phyloP scores from a whole-genome alignment of 805 yeast genomes.

The Suhomyces sp. region DNA sequence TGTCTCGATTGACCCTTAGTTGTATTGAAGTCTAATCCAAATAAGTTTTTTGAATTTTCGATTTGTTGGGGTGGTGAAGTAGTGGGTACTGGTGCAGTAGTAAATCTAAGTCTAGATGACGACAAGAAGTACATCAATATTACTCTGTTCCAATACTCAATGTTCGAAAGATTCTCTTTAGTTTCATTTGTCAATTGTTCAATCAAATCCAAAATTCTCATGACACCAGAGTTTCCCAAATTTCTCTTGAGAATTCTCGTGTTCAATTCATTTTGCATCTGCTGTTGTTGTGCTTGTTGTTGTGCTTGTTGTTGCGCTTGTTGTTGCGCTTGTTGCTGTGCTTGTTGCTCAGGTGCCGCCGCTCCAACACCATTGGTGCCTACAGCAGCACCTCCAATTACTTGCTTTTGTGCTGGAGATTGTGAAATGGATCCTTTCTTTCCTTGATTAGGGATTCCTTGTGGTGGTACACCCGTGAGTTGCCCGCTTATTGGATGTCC shows the following conservation, averaged over 20 bases:
- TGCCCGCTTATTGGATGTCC: slow-evolving; percentile 2
- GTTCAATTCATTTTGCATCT: slow-evolving; percentile 28
- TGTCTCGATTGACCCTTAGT: slow-evolving; percentile 25
- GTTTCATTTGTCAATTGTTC: slow-evolving; percentile 39
- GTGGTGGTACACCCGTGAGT: neutral
- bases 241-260: slow-evolving; percentile 38
- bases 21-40: slow-evolving; percentile 7
- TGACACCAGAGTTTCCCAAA: slow-evolving; percentile 43
- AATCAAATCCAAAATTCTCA: slow-evolving; percentile 38
- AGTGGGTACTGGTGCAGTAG: slow-evolving; percentile 19
- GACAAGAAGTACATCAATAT: slow-evolving; percentile 34
- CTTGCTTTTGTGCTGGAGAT: neutral
- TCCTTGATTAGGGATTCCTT: neutral
- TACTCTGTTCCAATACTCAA: slow-evolving; percentile 39
- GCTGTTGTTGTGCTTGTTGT: slow-evolving; percentile 11
- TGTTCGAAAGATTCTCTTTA: slow-evolving; percentile 23
- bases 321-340: slow-evolving; percentile 1
- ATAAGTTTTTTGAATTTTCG: slow-evolving; percentile 3
- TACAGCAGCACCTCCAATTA: slow-evolving; percentile 1
- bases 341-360: neutral
- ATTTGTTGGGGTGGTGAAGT: slow-evolving; percentile 4
- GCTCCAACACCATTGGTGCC: neutral
- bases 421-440: neutral
- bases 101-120: slow-evolving; percentile 28
- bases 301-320: slow-evolving; percentile 3